Percentiles rank a stretch among this genome's conserved stretches.
phyloP scores from a whole-genome alignment of 495 filamentous ascomycete species.

The Pyrenula massariospora region DNA sequence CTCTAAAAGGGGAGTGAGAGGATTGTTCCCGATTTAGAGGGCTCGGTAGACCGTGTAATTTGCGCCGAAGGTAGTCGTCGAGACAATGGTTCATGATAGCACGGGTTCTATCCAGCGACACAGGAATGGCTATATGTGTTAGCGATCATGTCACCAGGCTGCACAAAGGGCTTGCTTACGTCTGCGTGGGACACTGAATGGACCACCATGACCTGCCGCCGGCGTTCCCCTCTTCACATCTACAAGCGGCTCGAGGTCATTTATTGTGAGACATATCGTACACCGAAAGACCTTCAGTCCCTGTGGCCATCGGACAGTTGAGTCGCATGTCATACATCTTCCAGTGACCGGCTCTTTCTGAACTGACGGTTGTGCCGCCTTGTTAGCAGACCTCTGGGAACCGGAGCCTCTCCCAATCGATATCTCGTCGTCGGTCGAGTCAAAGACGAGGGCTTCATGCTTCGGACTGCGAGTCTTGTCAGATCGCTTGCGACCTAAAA shows the following conservation, averaged over 20 bases:
- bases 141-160: constrained; percentile 2
- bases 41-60: constrained; percentile 13
- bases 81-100: constrained; percentile 42
- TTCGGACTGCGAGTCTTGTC: background rate
- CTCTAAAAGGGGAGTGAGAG: background rate
- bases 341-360: constrained; percentile 43
- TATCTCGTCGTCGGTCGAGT: constrained; percentile 28
- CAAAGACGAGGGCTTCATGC: constrained; percentile 11
- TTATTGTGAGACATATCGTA: constrained; percentile 76
- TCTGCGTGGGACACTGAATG: background rate
- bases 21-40: constrained; percentile 5
- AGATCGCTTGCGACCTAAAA: constrained; percentile 22
- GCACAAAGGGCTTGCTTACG: background rate
- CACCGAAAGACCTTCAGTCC: constrained; percentile 68
- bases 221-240: background rate
- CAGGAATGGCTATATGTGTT: constrained; percentile 15
- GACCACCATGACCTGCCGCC: background rate
- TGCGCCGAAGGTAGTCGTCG: constrained; percentile 19
- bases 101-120: constrained; percentile 37
- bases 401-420: background rate
- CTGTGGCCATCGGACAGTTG: constrained; percentile 72
- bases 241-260: constrained; percentile 53
- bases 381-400: background rate
- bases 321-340: constrained; percentile 73
- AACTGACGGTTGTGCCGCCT: background rate